Evolutionary conservation across 2,329 filamentous ascomycete genomes (phyloP).

Genomic region (Aspergillus niger): DNA sequence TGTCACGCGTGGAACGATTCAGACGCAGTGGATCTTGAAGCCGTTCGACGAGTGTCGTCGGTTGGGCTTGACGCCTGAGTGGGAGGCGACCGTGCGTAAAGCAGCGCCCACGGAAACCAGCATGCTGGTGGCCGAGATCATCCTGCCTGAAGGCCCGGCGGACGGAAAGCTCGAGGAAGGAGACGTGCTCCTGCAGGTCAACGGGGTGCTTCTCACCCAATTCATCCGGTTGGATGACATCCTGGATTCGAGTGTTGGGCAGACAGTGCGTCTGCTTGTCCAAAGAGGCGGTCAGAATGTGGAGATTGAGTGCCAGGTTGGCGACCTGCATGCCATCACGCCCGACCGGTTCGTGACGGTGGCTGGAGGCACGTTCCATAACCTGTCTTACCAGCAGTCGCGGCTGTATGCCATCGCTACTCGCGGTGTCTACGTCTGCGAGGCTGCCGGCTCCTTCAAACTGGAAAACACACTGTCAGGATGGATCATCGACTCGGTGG

Average conservation of each 20-base stretch:
- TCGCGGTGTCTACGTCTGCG: constrained; percentile 91
- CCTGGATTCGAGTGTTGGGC: constrained; percentile 81
- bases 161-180: constrained; percentile 88
- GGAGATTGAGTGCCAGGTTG: constrained; percentile 80
- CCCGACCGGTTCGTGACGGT: constrained; percentile 95
- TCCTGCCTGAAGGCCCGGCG: constrained; percentile 86
- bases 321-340: constrained; percentile 90
- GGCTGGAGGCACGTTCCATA: constrained; percentile 90
- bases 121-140: constrained; percentile 94
- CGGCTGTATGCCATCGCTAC: constrained; percentile 89
- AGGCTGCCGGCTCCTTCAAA: constrained; percentile 91
- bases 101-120: constrained; percentile 90
- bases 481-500: constrained; percentile 89
- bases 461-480: constrained; percentile 89
- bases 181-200: constrained; percentile 90
- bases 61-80: constrained; percentile 78
- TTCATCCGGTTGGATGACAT: constrained; percentile 91
- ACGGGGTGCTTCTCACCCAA: constrained; percentile 87
- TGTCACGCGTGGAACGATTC: constrained; percentile 91
- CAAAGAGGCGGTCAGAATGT: constrained; percentile 88
- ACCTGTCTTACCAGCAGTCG: constrained; percentile 97
- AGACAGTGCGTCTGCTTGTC: constrained; percentile 75
- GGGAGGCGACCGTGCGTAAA: constrained; percentile 82
- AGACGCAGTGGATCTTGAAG: constrained; percentile 95
- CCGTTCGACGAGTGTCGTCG: constrained; percentile 96